Conservation (phyloP, 1,139 yeast species). For the Saccharomyces hybrid region DNA sequence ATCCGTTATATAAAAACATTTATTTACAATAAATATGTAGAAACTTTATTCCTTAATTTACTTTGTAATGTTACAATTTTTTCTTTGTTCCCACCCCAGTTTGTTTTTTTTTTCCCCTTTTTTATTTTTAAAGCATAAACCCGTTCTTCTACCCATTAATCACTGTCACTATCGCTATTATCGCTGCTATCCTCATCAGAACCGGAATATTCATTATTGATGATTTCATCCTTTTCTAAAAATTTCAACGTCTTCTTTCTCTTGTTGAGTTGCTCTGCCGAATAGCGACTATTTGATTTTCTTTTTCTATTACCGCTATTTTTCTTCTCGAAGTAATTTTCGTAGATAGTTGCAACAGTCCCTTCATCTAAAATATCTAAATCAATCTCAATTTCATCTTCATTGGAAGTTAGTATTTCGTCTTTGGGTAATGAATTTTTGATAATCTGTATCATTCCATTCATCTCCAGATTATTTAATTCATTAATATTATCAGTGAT, state of each 20-base stretch:
- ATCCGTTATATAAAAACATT: background rate
- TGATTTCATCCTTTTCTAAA: background rate
- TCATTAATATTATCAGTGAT: conserved; percentile 79
- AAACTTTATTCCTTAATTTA: background rate
- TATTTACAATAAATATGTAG: background rate
- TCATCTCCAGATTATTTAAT: conserved; percentile 67
- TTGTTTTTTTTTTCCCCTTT: background rate
- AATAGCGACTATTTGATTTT: background rate
- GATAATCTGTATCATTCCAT: conserved; percentile 75
- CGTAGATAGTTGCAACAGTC: conserved; percentile 75
- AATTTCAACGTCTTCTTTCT: background rate
- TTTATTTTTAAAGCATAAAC: background rate
- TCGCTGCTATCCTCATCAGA: background rate
- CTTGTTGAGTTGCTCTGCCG: background rate
- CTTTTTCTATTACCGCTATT: background rate
- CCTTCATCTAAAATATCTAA: conserved; percentile 86
- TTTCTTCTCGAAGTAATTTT: conserved; percentile 31
- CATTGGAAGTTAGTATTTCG: conserved; percentile 35
- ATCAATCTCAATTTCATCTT: conserved; percentile 85
- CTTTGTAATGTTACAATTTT: background rate
- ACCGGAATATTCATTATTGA: background rate
- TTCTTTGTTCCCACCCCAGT: background rate
- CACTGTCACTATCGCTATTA: background rate
- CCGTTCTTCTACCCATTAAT: background rate
- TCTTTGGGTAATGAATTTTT: conserved; percentile 81